Evolutionary conservation across 768 basidiomycete species (phyloP).

Genomic region (Mycena maculata): DNA sequence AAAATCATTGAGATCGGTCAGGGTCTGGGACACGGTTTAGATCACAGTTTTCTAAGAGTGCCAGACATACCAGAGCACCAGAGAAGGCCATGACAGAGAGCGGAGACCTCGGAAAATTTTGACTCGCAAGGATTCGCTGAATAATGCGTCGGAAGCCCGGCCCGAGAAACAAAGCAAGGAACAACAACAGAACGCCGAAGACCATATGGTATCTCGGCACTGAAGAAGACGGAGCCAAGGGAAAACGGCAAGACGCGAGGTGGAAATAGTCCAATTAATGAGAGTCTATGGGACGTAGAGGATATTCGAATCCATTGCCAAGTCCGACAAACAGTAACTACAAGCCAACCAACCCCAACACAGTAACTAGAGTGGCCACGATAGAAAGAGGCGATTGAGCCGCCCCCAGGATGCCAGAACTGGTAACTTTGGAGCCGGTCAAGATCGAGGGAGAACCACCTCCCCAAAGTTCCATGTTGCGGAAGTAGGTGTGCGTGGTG

Average conservation of each 20-base stretch:
- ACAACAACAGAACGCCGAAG: not conserved
- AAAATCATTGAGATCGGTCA: slow-evolving; percentile 97
- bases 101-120: not conserved
- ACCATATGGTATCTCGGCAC: not conserved
- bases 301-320: not conserved
- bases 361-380: slow-evolving; percentile 1
- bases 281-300: not conserved
- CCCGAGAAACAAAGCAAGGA: not conserved
- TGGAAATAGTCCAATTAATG: slow-evolving; percentile 1
- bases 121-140: slow-evolving; percentile 21
- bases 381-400: not conserved
- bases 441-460: slow-evolving; percentile 62
- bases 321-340: slow-evolving; percentile 19
- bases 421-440: slow-evolving; percentile 43
- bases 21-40: slow-evolving; percentile 62
- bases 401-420: not conserved
- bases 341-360: not conserved
- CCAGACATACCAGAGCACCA: slow-evolving; percentile 76
- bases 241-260: too few species aligned
- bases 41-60: not conserved
- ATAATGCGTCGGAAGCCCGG: slow-evolving; percentile 1
- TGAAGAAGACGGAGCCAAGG: not conserved
- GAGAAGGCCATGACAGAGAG: slow-evolving; percentile 80
- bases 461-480: slow-evolving; percentile 77
- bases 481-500: slow-evolving; percentile 79